These are phyloP conservation scores for Paramyrothecium roridum DNA, from an alignment of 2,329 filamentous ascomycete genomes.

Conservation along the genomic window DNA sequence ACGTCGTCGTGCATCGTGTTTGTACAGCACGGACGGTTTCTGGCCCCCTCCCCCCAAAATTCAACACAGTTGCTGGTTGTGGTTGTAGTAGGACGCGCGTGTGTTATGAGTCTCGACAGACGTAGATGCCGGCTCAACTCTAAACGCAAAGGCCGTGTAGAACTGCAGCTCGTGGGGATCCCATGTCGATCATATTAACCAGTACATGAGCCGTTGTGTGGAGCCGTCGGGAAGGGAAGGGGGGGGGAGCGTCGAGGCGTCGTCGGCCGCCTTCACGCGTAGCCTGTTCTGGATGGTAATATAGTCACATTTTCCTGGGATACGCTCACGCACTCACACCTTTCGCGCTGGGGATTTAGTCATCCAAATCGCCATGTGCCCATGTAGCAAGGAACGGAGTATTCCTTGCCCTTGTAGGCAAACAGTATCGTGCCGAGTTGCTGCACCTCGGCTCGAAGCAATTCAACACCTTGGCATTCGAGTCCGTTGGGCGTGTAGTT, in stretches of 20 bases:
- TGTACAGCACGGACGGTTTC: not conserved
- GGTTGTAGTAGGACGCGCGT: too few relatives aligned
- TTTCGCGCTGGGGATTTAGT: not conserved
- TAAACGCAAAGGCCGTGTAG: not conserved
- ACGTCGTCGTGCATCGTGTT: not conserved
- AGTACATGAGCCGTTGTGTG: not conserved
- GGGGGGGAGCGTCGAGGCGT: too few relatives aligned
- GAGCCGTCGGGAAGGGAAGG: not conserved
- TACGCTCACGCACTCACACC: too few relatives aligned
- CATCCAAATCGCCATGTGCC: not conserved
- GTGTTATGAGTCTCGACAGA: too few relatives aligned
- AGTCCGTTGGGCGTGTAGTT: not conserved
- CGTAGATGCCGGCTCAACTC: too few relatives aligned
- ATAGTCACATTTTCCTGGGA: too few relatives aligned
- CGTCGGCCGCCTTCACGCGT: too few relatives aligned
- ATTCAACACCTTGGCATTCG: too few relatives aligned
- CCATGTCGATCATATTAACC: not conserved
- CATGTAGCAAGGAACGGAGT: not conserved
- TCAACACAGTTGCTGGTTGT: too few relatives aligned
- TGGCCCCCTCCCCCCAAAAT: not conserved
- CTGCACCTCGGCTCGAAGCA: not conserved
- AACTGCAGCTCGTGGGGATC: not conserved
- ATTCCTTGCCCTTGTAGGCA: not conserved
- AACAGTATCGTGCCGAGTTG: not conserved
- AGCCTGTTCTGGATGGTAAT: too few relatives aligned